Conservation (phyloP, 192 early-diverging fungal species). For the Rhizophlyctis rosea region DNA sequence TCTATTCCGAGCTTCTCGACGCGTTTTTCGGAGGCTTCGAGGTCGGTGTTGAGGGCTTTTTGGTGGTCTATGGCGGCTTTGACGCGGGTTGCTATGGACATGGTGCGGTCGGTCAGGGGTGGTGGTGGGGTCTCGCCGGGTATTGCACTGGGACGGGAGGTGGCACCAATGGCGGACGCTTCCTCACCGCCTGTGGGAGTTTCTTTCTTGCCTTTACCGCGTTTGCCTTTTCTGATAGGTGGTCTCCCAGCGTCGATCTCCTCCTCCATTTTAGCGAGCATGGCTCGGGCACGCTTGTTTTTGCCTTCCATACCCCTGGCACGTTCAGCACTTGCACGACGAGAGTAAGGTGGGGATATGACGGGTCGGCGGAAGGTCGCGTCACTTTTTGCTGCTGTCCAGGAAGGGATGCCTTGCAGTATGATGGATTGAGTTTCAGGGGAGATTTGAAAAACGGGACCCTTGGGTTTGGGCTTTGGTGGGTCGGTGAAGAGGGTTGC, state of each 20-base stretch:
- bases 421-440: conserved; percentile 10
- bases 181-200: neutral
- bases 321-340: neutral
- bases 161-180: neutral
- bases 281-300: conserved; percentile 5
- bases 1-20: neutral
- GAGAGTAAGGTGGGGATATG: conserved; percentile 23
- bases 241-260: conserved; percentile 15
- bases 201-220: neutral
- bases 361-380: conserved; percentile 15
- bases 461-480: neutral
- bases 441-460: conserved; percentile 18
- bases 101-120: too few relatives aligned
- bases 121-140: too few relatives aligned
- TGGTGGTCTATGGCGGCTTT: too few relatives aligned
- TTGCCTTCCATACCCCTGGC: conserved; percentile 5
- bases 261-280: conserved; percentile 22
- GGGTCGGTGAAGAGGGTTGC: neutral
- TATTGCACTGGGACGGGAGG: too few relatives aligned
- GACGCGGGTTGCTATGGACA: too few relatives aligned
- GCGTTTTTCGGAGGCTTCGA: neutral
- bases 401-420: conserved; percentile 22
- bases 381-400: conserved; percentile 20
- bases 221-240: neutral
- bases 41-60: too few relatives aligned